Evolutionary conservation across 805 yeast genomes (phyloP), one percentile per base, ranked within the genome.

Genomic region (Saitoella complicata): DNA sequence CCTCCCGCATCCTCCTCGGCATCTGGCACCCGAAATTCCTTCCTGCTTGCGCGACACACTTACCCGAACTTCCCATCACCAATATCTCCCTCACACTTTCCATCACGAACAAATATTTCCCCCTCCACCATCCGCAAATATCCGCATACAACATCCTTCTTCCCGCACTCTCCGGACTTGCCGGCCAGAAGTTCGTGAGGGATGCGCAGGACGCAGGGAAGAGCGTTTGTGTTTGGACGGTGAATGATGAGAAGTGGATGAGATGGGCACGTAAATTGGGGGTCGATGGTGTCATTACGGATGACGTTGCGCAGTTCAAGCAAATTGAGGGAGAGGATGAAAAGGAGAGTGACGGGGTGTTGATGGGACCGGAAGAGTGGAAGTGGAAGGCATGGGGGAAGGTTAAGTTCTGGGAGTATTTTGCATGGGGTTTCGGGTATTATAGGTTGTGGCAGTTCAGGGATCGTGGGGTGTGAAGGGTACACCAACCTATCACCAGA

Each of bases 191-290:
- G 44, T 60, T 65, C 46, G 50, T 65, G 51, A 51, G 56, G 12
- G 73, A 73, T 52, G 67, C 66, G 53, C 75, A 72, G 58, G 66
- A 77, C 44, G 65, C 67, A 31, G 81, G 60, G 35, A 60, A 68
- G 31, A 61, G 62, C 7, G 57, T 69, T 3, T 72, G 66, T 47
- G 52, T 70, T 3, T 75, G 80, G 80, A 75, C 80, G 1, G 62
- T 72, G 11, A 75, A 75, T 45, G 43, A 58, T 5, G 53, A 56
- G 13, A 58, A 55, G 21, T 56, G 58, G 10, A 65, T 68, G 62
- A 52, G 60, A 37, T 56, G 63, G 54, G 67, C 69, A 4, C 55
- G 60, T 9, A 52, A 57, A 0, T 54, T 61, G 3, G 53, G 58
- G 4, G 52, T 67, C 4, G 62, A 63, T 45, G 70, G 70, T 5